A percentile compares a stretch with the other conserved stretches of the same genome.
These are phyloP conservation scores for Panicum virgatum DNA, from an alignment of 202 grass and related monocot genomes.

Conservation along the genomic window DNA sequence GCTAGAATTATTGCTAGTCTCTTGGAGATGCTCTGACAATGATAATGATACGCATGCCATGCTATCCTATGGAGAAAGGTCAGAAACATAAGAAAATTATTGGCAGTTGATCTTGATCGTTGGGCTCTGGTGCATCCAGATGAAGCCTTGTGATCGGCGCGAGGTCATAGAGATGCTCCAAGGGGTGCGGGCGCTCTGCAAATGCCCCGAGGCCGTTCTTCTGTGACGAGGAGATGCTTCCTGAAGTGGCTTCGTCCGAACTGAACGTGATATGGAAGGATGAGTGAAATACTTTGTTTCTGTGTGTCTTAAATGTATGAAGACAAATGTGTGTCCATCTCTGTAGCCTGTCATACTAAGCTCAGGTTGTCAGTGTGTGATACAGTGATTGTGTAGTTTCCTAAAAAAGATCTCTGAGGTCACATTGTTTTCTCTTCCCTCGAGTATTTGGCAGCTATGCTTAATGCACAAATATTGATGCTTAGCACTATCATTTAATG, in stretches of 20 bases:
- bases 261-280: neutral
- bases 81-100: too few relatives aligned
- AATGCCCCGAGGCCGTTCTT: constrained; percentile 52
- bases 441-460: neutral
- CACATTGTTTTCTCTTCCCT: too few relatives aligned
- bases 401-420: too few relatives aligned
- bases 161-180: constrained; percentile 52
- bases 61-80: too few relatives aligned
- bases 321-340: too few relatives aligned
- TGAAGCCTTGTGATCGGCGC: constrained; percentile 32
- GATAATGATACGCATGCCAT: too few relatives aligned
- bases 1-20: too few relatives aligned
- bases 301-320: neutral
- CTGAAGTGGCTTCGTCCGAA: neutral
- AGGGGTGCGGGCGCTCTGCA: neutral
- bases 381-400: too few relatives aligned
- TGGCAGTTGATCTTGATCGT: too few relatives aligned
- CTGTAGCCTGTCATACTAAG: too few relatives aligned
- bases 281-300: neutral
- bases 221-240: neutral
- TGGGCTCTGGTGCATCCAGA: constrained; percentile 50
- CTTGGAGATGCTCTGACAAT: too few relatives aligned
- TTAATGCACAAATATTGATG: neutral
- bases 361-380: too few relatives aligned
- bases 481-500: neutral